Evolutionary conservation across 192 early-diverging fungal genomes (phyloP).

Genomic region (Linnemannia schmuckeri): DNA sequence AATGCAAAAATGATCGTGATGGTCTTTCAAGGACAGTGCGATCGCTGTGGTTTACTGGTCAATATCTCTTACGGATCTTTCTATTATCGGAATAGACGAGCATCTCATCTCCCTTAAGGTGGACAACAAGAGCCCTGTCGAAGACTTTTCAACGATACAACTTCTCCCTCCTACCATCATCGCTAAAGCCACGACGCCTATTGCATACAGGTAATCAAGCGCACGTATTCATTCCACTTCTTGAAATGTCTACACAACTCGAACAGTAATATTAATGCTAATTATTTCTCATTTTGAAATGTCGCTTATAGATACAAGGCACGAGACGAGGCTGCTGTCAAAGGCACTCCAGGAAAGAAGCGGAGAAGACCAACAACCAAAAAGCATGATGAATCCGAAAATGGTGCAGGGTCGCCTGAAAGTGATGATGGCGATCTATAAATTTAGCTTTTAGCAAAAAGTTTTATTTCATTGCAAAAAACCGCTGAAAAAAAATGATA

Average conservation of each 20-base stretch:
- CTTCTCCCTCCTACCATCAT: constrained; percentile 32
- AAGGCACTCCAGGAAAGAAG: constrained; percentile 23
- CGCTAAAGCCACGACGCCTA: constrained; percentile 26
- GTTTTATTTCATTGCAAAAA: background rate
- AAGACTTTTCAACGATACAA: constrained; percentile 28
- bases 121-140: constrained; percentile 33
- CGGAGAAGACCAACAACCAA: background rate
- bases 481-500: background rate
- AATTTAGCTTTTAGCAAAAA: background rate
- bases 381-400: background rate
- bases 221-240: background rate
- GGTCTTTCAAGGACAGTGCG: background rate
- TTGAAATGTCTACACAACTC: background rate
- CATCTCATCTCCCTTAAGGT: constrained; percentile 38
- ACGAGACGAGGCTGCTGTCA: constrained; percentile 22
- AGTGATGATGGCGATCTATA: background rate
- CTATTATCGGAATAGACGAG: constrained; percentile 24
- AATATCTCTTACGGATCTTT: background rate
- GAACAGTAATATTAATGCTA: background rate
- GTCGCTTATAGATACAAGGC: constrained; percentile 32
- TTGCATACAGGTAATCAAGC: constrained; percentile 27
- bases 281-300: background rate
- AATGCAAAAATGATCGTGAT: background rate
- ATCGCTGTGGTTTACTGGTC: background rate
- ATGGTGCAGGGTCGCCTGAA: background rate